Conservation (phyloP, 139 green algal species). For the Chlamydomonas schloesseri region DNA sequence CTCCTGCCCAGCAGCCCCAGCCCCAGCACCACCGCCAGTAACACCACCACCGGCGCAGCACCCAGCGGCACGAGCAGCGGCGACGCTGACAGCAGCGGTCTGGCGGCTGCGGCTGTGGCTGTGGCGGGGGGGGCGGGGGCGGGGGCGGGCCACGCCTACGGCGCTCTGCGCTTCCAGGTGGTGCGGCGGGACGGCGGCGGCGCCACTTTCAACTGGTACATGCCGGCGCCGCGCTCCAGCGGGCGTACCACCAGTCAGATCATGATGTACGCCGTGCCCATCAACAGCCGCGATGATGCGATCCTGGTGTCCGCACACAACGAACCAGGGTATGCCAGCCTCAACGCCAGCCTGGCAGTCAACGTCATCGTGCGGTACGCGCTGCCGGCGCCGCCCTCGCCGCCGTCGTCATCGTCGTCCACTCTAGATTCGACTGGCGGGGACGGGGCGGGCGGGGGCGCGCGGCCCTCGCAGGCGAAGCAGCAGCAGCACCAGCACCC, state of each 20-base stretch:
- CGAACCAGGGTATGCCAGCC: neutral
- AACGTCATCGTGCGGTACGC: neutral
- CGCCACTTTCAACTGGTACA: neutral
- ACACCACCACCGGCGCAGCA: neutral
- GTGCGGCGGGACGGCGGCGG: neutral
- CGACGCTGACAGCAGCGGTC: too few species aligned
- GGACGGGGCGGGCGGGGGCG: neutral
- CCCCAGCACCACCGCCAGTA: too few species aligned
- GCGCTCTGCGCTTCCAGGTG: neutral
- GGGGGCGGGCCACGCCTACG: neutral
- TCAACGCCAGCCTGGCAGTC: neutral
- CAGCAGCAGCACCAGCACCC: neutral
- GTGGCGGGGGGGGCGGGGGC: too few species aligned
- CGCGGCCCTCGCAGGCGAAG: neutral
- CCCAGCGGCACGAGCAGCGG: too few species aligned
- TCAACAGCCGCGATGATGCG: neutral
- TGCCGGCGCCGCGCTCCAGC: neutral
- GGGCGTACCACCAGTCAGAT: neutral
- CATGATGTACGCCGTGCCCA: neutral
- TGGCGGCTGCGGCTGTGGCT: neutral
- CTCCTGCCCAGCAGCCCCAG: neutral
- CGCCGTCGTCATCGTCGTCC: too few species aligned
- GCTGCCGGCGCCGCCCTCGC: too few species aligned
- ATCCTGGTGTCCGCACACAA: neutral
- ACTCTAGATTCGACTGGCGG: too few species aligned